Conservation (phyloP, 495 filamentous ascomycete species). For the Daldinia childiae region DNA sequence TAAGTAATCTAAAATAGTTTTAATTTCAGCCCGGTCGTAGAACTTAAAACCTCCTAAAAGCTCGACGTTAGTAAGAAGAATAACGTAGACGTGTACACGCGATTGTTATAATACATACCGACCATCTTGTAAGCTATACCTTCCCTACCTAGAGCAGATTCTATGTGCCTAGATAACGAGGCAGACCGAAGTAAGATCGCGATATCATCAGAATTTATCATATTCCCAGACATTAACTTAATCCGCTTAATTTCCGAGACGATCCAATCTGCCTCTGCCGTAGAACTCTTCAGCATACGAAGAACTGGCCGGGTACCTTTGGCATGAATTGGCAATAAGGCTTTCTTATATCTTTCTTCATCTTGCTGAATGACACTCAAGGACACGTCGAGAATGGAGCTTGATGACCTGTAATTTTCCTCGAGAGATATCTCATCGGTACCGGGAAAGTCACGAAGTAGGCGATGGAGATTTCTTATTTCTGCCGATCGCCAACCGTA, state of each 20-base stretch:
- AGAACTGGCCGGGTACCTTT: conserved; percentile 86
- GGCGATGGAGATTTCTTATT: conserved; percentile 83
- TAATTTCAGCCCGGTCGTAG: conserved; percentile 93
- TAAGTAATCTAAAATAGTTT: conserved; percentile 87
- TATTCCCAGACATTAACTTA: conserved; percentile 72
- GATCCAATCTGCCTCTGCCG: conserved; percentile 86
- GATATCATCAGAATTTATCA: conserved; percentile 79
- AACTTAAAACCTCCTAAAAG: conserved; percentile 75
- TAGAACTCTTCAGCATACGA: conserved; percentile 75
- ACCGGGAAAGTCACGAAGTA: conserved; percentile 78
- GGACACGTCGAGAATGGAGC: conserved; percentile 83
- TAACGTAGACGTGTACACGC: neutral
- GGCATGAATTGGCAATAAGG: conserved; percentile 80
- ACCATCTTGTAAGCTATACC: conserved; percentile 96
- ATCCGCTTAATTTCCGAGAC: conserved; percentile 83
- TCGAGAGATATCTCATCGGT: conserved; percentile 88
- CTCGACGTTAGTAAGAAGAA: conserved; percentile 3
- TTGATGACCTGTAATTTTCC: conserved; percentile 95
- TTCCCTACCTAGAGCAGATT: conserved; percentile 81
- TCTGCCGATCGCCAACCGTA: conserved; percentile 98
- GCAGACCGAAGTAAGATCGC: conserved; percentile 89
- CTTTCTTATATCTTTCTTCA: conserved; percentile 77
- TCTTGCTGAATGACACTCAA: conserved; percentile 94
- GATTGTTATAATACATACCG: conserved; percentile 55
- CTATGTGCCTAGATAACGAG: conserved; percentile 82